Evolutionary conservation across 2,329 filamentous ascomycete species (phyloP), one percentile per base, ranked within the genome.

Genomic region (Pseudopyricularia javanii): DNA sequence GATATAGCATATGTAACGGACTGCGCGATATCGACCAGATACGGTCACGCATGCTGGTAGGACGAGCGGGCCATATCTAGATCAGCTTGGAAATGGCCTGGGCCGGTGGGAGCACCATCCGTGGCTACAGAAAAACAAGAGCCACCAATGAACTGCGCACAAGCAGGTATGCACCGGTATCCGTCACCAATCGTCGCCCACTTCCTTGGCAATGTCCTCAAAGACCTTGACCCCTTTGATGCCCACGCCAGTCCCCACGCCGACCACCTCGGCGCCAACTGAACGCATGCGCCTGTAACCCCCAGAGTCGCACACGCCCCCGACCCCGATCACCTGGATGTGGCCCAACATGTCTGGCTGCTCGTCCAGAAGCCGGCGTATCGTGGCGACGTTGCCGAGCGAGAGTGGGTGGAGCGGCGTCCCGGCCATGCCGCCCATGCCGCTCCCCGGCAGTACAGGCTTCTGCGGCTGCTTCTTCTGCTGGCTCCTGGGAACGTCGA

Each of bases 391-490:
- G 59, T 91, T 91, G 0, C 87, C 87, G 30, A 91, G 65, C 0
- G 86, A 83, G 0, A 91, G 68, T 0, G 85, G 82, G 65, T 91
- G 87, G 45, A 91, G 67, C 17, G 85, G 76, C 11, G 83, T 75
- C 0, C 87, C 87, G 0, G 84, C 86, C 67, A 91, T 72, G 0
- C 86, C 87, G 0, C 86, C 87, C 3, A 87, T 71, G 0, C 85
- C 83, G 0, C 64, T 67, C 3, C 70, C 73, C 0, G 76, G 77
- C 2, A 82, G 77, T 7, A 70, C 69, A 2, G 83, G 65, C 3
- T 69, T 68, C 0, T 70, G 63, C 3, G 20, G 50, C n/a, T 33
- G 35, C 3, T 50, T 24, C 4, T 20, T 53, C 15, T 35, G 55
- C 15, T 35, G 55, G 26, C 51, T 52, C 51, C 47, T 50, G 28